phyloP scores from a whole-genome alignment of 2,329 filamentous ascomycete species.

The Elsinoe ampelina region DNA sequence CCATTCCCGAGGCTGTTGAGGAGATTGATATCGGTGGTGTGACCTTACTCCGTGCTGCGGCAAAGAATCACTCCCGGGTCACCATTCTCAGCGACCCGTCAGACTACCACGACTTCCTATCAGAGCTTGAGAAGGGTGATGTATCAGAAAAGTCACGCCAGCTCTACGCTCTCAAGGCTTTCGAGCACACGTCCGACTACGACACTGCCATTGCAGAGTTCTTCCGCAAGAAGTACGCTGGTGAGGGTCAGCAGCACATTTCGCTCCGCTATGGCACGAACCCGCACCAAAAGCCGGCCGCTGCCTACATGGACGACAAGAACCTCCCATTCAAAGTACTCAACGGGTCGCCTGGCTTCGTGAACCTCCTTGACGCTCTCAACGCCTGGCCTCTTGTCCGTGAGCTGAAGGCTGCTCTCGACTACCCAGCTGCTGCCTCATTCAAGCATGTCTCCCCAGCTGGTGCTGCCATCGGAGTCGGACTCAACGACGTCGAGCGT shows the following conservation, averaged over 20 bases:
- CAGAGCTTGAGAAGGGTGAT: constrained; percentile 77
- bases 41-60: constrained; percentile 87
- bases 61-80: constrained; percentile 94
- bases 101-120: constrained; percentile 90
- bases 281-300: constrained; percentile 94
- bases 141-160: constrained; percentile 79
- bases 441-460: constrained; percentile 99
- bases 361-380: constrained; percentile 91
- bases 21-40: constrained; percentile 98
- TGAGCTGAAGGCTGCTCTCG: constrained; percentile 83
- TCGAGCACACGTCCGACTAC: constrained; percentile 96
- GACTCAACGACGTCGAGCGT: constrained; percentile 75
- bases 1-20: constrained; percentile 91
- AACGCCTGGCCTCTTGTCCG: constrained; percentile 97
- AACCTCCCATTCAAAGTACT: constrained; percentile 92
- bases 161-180: constrained; percentile 89
- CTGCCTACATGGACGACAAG: constrained; percentile 65
- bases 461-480: constrained; percentile 86
- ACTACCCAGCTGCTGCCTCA: constrained; percentile 82
- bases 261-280: constrained; percentile 91
- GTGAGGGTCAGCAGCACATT: constrained; percentile 71
- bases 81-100: constrained; percentile 90
- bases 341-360: constrained; percentile 82
- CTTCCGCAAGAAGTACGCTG: constrained; percentile 95
- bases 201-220: constrained; percentile 90